Percentiles rank a stretch among this genome's conserved stretches.
phyloP scores from a whole-genome alignment of 306 rosid genomes.

The Cicer judaicum region DNA sequence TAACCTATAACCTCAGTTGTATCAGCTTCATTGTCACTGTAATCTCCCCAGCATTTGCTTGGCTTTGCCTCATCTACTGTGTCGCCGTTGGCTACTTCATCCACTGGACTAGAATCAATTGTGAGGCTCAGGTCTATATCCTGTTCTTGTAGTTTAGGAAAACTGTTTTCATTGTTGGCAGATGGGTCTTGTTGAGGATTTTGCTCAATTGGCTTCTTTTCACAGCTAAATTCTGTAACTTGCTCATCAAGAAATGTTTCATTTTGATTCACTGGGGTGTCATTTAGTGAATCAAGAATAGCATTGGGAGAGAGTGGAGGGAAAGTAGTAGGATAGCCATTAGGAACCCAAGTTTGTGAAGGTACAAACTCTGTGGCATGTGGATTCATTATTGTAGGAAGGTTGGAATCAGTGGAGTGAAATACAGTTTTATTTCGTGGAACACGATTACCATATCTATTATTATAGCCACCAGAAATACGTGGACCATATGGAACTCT shows the following conservation, averaged over 20 bases:
- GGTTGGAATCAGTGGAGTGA: conserved; percentile 65
- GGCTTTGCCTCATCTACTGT: conserved; percentile 53
- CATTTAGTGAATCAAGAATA: conserved; percentile 52
- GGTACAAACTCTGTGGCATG: conserved; percentile 97
- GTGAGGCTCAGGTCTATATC: conserved; percentile 45
- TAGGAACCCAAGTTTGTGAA: conserved; percentile 78
- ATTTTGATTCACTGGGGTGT: conserved; percentile 56
- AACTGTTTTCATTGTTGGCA: conserved; percentile 43
- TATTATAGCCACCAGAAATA: conserved; percentile 82
- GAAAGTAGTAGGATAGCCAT: conserved; percentile 70
- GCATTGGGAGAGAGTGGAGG: conserved; percentile 68
- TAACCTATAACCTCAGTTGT: conserved; percentile 65
- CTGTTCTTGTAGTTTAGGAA: conserved; percentile 55
- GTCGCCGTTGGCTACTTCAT: conserved; percentile 47
- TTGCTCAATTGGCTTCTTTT: conserved; percentile 53
- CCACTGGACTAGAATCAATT: conserved; percentile 44
- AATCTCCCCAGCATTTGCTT: conserved; percentile 92
- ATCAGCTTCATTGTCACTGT: conserved; percentile 84
- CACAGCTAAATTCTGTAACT: conserved; percentile 47
- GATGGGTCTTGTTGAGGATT: conserved; percentile 53
- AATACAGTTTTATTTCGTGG: conserved; percentile 70
- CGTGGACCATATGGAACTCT: conserved; percentile 98
- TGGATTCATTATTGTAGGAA: conserved; percentile 89
- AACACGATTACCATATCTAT: conserved; percentile 72
- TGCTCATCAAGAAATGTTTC: conserved; percentile 49